phyloP scores from a whole-genome alignment of 2,329 filamentous ascomycete genomes.

The Aspergillus oerlinghausenensis region DNA sequence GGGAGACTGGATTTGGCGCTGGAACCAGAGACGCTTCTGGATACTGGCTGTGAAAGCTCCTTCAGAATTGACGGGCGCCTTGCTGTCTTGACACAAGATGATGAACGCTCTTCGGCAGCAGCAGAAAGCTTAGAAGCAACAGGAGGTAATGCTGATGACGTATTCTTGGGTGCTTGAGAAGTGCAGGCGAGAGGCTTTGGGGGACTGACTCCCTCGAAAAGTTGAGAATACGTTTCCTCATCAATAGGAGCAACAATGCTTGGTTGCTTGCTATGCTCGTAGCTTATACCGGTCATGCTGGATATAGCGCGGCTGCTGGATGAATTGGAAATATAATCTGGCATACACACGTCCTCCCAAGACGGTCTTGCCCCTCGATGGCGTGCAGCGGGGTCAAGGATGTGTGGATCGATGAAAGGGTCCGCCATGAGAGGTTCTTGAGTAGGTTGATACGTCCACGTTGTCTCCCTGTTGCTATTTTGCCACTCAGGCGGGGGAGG shows the following conservation, averaged over 20 bases:
- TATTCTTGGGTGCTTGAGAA: constrained; percentile 29
- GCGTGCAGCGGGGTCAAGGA: constrained; percentile 22
- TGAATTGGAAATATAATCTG: constrained; percentile 43
- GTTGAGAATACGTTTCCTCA: constrained; percentile 34
- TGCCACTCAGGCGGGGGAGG: constrained; percentile 24
- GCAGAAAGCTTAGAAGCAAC: constrained; percentile 24
- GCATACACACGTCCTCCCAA: constrained; percentile 46
- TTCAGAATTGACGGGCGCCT: constrained; percentile 20
- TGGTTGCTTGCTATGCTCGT: constrained; percentile 39
- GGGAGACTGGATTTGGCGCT: constrained; percentile 23
- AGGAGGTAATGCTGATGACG: constrained; percentile 20
- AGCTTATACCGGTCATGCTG: constrained; percentile 38
- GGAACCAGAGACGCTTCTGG: constrained; percentile 30
- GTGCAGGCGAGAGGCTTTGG: constrained; percentile 26
- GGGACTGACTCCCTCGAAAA: constrained; percentile 36
- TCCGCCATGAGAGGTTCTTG: constrained; percentile 33
- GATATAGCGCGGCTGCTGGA: constrained; percentile 39
- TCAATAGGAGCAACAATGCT: constrained; percentile 30
- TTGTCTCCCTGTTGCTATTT: constrained; percentile 19
- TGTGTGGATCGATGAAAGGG: constrained; percentile 39
- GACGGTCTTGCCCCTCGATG: constrained; percentile 33
- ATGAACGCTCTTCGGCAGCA: constrained; percentile 25
- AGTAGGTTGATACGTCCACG: constrained; percentile 18
- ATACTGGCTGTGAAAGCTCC: constrained; percentile 26
- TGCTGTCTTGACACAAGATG: constrained; percentile 19